phyloP scores from a whole-genome alignment of 129 eudicot species.

The Tanacetum coccineum region DNA sequence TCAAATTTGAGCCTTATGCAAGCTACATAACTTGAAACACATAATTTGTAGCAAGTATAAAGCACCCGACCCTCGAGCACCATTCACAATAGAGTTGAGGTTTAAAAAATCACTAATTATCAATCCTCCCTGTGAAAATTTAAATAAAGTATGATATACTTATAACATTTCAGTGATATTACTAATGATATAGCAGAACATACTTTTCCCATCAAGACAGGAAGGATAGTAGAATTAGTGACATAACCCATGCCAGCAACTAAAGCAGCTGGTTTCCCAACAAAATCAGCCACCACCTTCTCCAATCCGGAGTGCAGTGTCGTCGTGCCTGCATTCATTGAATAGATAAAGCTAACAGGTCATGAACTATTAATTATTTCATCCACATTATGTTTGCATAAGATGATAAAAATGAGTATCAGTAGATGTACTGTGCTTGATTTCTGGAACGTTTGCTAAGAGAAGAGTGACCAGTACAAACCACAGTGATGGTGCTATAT shows the following conservation, averaged over 20 bases:
- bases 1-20: too few species aligned
- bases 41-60: too few species aligned
- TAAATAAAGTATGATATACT: conserved; percentile 6
- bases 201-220: conserved; percentile 90
- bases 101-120: conserved; percentile 91
- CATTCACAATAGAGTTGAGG: conserved; percentile 95
- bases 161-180: not conserved
- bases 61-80: conserved; percentile 98
- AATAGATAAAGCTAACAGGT: conserved; percentile 20
- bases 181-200: conserved; percentile 7
- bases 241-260: conserved; percentile 98
- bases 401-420: not conserved
- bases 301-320: conserved; percentile 72
- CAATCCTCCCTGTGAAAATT: conserved; percentile 72
- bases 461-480: too few species aligned
- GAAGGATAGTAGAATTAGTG: conserved; percentile 90
- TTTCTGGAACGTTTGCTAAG: too few species aligned
- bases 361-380: not conserved
- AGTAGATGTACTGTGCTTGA: too few species aligned
- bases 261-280: conserved; percentile 85
- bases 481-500: too few species aligned
- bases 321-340: conserved; percentile 61
- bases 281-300: conserved; percentile 77
- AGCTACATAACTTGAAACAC: too few species aligned
- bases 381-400: not conserved